Base-by-base conservation (phyloP, 108 stramenopile genomes). In the Nitzschia sp. region DNA sequence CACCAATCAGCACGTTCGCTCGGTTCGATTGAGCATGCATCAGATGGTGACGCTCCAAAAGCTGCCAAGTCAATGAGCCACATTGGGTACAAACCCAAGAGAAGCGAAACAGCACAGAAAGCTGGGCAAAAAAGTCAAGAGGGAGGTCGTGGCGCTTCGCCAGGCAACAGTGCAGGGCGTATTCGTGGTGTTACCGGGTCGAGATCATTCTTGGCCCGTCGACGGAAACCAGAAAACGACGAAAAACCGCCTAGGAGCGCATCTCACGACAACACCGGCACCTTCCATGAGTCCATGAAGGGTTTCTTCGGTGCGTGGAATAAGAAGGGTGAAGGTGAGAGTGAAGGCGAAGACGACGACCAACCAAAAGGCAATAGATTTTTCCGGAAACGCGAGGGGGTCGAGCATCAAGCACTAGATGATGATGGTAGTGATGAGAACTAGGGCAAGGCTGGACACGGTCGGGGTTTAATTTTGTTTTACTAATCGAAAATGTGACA, bases 331-430 rank as follows among this genome's bases (percentile, higher is more conserved):
- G 60, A 41, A 25, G n/a, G 23, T 16, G 60, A 61, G 1, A 31
- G 28, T 56, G 55, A 17, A 8, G 57, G 34, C 17, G 60, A 61
- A 5, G 60, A 61, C 2, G 48, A 50, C 16, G 60, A 34, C 11
- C 21, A 41, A 2, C 55, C 23, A 16, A 26, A 6, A 32, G 30
- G 23, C 6, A 56, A 56, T 31, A 22, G 55, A 15, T 61, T 61
- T 45, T 41, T 38, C 21, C 35, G 60, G 13, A 45, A 45, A 19
- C 31, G 38, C 13, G 33, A 61, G 41, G 41, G 17, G 15, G 41
- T 61, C 32, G 41, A 41, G 2, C 60, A 61, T 23, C 60, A 61
- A 23, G 60, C 60, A 22, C 41, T 61, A 8, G 60, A 61, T 27
- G 60, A 61, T 9, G 36, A 61, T 44, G 60, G 38, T 27, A 41